Percentiles rank a stretch among this genome's conserved stretches.
Conservation (phyloP, 345 rosid species). For the Trapa incisa region DNA sequence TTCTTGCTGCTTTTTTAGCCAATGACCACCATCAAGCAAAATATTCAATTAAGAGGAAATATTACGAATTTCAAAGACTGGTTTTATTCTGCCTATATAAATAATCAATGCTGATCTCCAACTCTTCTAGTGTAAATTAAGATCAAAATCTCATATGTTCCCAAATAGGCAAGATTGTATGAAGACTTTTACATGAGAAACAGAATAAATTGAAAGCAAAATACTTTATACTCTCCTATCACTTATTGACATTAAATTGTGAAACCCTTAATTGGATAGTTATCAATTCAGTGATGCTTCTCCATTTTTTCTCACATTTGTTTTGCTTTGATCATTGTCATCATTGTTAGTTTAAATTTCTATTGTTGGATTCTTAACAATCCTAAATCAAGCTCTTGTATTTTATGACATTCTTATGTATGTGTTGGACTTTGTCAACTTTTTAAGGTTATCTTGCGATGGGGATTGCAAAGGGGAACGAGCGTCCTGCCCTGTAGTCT, state of each 20-base stretch:
- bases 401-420: neutral
- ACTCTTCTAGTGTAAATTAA: neutral
- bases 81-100: neutral
- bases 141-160: neutral
- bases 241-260: neutral
- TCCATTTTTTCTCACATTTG: neutral
- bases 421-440: neutral
- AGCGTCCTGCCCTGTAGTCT: conserved; percentile 52
- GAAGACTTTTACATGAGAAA: neutral
- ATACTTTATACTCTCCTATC: neutral
- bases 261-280: neutral
- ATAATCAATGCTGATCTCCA: neutral
- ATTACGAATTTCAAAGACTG: neutral
- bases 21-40: neutral
- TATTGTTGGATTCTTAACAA: neutral
- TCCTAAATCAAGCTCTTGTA: neutral
- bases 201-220: neutral
- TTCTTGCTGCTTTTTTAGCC: neutral
- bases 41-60: neutral
- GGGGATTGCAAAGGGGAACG: conserved; percentile 56
- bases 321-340: neutral
- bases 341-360: no score
- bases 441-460: conserved; percentile 38
- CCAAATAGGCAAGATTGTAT: neutral
- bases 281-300: neutral